phyloP scores from a whole-genome alignment of 495 filamentous ascomycete genomes.

The Penicillium daleae region DNA sequence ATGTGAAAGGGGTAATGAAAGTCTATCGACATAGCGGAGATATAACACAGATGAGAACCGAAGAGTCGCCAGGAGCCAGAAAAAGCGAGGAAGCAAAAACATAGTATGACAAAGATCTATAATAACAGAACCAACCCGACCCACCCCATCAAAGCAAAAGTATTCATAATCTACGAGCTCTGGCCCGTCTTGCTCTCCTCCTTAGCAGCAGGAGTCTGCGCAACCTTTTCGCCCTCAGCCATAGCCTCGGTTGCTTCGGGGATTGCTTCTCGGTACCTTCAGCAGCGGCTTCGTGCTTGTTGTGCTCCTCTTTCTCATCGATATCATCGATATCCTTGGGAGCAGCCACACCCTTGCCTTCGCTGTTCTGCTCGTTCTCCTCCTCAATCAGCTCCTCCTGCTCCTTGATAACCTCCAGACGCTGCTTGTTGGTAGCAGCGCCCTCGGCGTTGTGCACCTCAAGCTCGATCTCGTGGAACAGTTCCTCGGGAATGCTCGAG shows the following conservation, averaged over 20 bases:
- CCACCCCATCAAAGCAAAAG: conserved; percentile 13
- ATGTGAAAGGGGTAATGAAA: conserved; percentile 7
- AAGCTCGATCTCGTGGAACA: conserved; percentile 99
- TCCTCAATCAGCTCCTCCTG: conserved; percentile 98
- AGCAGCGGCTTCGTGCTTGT: conserved; percentile 29
- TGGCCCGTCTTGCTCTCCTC: conserved; percentile 38
- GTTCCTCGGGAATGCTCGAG: conserved; percentile 92
- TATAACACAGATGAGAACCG: conserved; percentile 34
- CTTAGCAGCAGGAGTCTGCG: conserved; percentile 28
- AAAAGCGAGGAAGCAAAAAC: not conserved
- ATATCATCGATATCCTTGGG: conserved; percentile 80
- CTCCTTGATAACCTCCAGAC: conserved; percentile 98
- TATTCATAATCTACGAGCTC: conserved; percentile 29
- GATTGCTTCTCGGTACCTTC: conserved; percentile 35
- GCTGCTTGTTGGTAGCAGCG: conserved; percentile 97
- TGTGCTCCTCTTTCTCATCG: conserved; percentile 69
- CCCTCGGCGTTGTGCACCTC: conserved; percentile 97
- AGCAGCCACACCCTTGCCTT: conserved; percentile 55
- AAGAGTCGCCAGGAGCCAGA: conserved; percentile 16
- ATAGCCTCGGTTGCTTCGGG: conserved; percentile 49
- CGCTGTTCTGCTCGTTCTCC: conserved; percentile 88
- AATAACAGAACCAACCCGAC: conserved; percentile 14
- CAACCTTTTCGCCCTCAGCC: conserved; percentile 44
- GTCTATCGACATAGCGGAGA: conserved; percentile 33
- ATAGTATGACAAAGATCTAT: conserved; percentile 22